These are phyloP conservation scores for Scheffersomyces titani DNA, from an alignment of 1,139 yeast genomes.

Conservation along the genomic window DNA sequence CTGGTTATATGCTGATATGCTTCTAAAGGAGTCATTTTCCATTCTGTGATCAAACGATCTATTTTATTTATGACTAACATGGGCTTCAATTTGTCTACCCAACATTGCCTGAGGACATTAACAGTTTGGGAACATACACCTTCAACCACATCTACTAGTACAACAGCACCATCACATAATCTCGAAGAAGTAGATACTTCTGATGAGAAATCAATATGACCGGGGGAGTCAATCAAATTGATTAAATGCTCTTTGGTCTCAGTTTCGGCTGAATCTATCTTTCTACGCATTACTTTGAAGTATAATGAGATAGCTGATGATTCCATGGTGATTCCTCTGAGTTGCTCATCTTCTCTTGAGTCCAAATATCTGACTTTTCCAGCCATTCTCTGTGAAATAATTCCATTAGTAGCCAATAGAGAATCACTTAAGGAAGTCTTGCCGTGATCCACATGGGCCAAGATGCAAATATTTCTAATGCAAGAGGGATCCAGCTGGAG, in stretches of 20 bases:
- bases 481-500: constrained; percentile 70
- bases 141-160: constrained; percentile 93
- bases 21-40: constrained; percentile 79
- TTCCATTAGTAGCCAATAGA: constrained; percentile 90
- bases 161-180: constrained; percentile 95
- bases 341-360: constrained; percentile 93
- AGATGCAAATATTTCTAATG: constrained; percentile 87
- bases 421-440: constrained; percentile 95
- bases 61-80: constrained; percentile 89
- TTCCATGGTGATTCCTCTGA: constrained; percentile 97
- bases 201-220: constrained; percentile 94
- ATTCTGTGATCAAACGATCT: constrained; percentile 81
- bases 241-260: constrained; percentile 75
- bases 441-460: constrained; percentile 99
- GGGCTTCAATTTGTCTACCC: constrained; percentile 91
- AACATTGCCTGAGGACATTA: constrained; percentile 90
- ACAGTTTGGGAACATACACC: constrained; percentile 98
- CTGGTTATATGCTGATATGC: constrained; percentile 80
- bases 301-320: constrained; percentile 89
- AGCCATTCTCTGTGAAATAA: constrained; percentile 91
- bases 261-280: constrained; percentile 27
- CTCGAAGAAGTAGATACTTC: constrained; percentile 96
- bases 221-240: constrained; percentile 96
- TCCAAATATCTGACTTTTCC: constrained; percentile 93
- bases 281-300: constrained; percentile 62